Base-by-base conservation (phyloP, 345 rosid genomes). In the Hibiscus syriacus region DNA sequence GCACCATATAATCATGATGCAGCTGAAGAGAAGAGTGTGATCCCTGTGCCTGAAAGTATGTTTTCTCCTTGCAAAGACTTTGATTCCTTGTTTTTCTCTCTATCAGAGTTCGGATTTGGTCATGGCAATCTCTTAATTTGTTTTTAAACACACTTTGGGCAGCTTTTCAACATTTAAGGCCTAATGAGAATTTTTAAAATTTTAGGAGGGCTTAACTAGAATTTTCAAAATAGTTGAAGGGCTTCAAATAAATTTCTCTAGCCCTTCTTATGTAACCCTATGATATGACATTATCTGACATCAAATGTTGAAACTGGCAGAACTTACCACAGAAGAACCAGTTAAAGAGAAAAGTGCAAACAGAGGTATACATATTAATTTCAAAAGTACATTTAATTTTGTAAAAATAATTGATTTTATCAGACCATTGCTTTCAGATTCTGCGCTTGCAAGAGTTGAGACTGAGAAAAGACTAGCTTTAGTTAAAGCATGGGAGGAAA, bases 401-500 rank as follows among this genome's bases (percentile, higher is more conserved):
- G 49, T 34, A 14, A 12, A 34, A 43, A 55, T 9, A 59, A 68
- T 38, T 3, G 38, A 66, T 50, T 43, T 5, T 4, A 30, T 41
- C 48, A 27, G 14, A 26, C 54, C 49, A 19, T 53, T 30, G 14
- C 57, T 6, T 68, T 67, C 78, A 87, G 92, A 79, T 55, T 36
- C 66, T 25, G 81, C 67, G 13, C 79, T 90, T 73, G 83, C 80
- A 46, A 67, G 74, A 67, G 72, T 87, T 49, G 90, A 77, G 73
- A 72, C 74, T 8, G 90, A 92, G 73, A 88, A 90, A 76, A 83
- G 75, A 55, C 66, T 66, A 72, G 87, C 97, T 27, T 80, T 88
- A 58, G 71, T 88, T 48, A 79, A 79, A 68, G 97, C 93, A 60
- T 92, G 98, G 97, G 89, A 87, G 67, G 97, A 88, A 75, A 88